Evolutionary conservation across 2,329 filamentous ascomycete genomes (phyloP), one percentile per base, ranked within the genome.

Genomic region (Pestalotiopsis sp.): DNA sequence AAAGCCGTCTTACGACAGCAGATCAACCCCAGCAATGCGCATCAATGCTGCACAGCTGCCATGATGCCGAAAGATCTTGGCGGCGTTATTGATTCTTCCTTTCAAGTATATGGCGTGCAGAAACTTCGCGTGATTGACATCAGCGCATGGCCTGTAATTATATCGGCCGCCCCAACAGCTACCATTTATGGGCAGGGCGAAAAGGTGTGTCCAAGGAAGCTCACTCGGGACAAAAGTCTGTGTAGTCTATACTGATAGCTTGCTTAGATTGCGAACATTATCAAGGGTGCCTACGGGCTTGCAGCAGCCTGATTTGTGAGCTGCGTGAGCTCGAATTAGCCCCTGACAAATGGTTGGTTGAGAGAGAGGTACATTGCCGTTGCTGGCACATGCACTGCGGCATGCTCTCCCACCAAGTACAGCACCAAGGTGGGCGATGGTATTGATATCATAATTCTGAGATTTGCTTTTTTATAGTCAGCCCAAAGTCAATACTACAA

Each of bases 31-130:
- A 70, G 74, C 57, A 74, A 75, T 61, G 75, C 72, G 14, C 78
- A 79, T 67, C 75, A 74, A 25, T 75, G 72, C 67, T 77, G 77
- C 52, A 78, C 75, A 3, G 76, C 75, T 1, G 66, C 70, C 12
- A 85, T 86, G 79, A 75, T 84, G 65, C 80, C 79, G 11, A 75
- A 77, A 7, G 77, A 78, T 4, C 75, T 82, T 1, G 84, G 83
- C 4, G 84, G 83, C 25, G 81, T 86, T 12, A 82, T 85, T 0
- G 80, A 83, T 69, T 73, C 73, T 1, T 69, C 68, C 68, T 70
- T 73, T 65, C 69, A 65, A 13, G 72, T 73, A 3, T 67, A 73
- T 23, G 70, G 72, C 12, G 67, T 69, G 17, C 57, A 68, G 36
- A 66, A 67, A 20, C 65, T 72, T 56, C 68, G 72, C 27, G 71